Percentiles rank a stretch among this genome's conserved stretches.
phyloP scores from a whole-genome alignment of 495 filamentous ascomycete genomes.

The Neurospora tetrasperma region DNA sequence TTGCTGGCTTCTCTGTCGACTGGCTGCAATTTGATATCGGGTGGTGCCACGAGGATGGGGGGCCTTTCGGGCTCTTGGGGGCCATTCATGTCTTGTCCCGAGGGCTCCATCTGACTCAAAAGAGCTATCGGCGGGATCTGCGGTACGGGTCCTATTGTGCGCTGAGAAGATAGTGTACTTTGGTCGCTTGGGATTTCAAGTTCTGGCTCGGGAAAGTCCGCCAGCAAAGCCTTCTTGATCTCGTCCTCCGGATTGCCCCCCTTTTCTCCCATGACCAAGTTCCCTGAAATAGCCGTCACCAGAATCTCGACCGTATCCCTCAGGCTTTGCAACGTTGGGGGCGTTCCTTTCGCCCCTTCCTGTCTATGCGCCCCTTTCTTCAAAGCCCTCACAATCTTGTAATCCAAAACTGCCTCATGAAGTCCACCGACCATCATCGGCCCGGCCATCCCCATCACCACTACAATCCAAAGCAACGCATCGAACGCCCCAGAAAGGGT shows the following conservation, averaged over 20 bases:
- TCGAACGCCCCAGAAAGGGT: neutral
- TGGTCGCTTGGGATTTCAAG: neutral
- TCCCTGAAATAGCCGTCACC: neutral
- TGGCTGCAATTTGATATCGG: neutral
- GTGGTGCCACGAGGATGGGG: neutral
- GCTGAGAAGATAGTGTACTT: neutral
- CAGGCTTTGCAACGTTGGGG: neutral
- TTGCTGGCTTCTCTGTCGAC: neutral
- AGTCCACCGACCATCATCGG: conserved; percentile 5
- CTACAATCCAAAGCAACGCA: conserved; percentile 2
- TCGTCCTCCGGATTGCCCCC: neutral
- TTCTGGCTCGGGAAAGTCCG: neutral
- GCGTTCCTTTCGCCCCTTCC: neutral
- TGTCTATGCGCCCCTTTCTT: neutral
- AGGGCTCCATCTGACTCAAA: neutral
- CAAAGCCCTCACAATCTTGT: neutral
- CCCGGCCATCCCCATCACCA: conserved; percentile 1
- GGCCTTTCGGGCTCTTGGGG: neutral
- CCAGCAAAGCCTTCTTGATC: neutral
- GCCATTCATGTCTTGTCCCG: neutral
- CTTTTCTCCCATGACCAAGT: neutral
- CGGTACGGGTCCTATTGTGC: neutral
- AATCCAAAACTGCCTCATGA: conserved; percentile 1
- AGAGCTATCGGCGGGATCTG: neutral
- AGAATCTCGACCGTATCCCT: neutral